Evolutionary conservation across 2,329 filamentous ascomycete genomes (phyloP), one percentile per base, ranked within the genome.

Genomic region (Aspergillus ochraceus): DNA sequence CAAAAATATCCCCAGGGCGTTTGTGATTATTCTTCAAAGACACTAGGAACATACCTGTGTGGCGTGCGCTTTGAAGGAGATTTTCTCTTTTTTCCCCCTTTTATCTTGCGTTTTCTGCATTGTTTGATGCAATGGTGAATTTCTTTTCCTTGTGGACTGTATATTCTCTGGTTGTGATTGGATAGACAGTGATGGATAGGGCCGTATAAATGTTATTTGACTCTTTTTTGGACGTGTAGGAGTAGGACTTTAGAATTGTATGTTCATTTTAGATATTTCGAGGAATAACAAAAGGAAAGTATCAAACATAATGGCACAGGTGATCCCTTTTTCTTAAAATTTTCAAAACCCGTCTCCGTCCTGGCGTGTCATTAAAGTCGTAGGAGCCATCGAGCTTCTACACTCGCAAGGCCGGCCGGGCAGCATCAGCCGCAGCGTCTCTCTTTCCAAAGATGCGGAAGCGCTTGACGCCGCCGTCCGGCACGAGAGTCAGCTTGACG

Each of bases 391-490:
- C 45, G 45, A 47, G 36, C 36, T 14, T 42, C 36, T 42, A 42
- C 36, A 42, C 12, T n/a, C 17, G 14, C 36, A 42, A 42, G 36
- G 36, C 36, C 36, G 17, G 36, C 6, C 51, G 51, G 26, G 51
- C 32, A 4, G 52, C 39, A 24, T 54, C 39, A 6, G 24, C 42
- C 24, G 42, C 24, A 11, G 36, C 36, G 29, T 54, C 52, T 47
- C 87, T 82, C 70, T 83, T 87, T 2, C 89, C 91, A 74, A 90
- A 88, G 2, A 94, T 86, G 50, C 92, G 86, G 65, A 97, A 84
- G 64, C 93, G 83, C 86, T 96, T 97, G 2, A 97, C 90, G 24
- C 94, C 93, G 36, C 94, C 93, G 76, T 98, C 93, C 0, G 94
- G 94, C 67, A 97, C 91, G 73, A 97, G 95, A 36, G 91, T 90